Base-by-base conservation (phyloP, 768 basidiomycete genomes). In the Trichaptum fuscoviolaceum region DNA sequence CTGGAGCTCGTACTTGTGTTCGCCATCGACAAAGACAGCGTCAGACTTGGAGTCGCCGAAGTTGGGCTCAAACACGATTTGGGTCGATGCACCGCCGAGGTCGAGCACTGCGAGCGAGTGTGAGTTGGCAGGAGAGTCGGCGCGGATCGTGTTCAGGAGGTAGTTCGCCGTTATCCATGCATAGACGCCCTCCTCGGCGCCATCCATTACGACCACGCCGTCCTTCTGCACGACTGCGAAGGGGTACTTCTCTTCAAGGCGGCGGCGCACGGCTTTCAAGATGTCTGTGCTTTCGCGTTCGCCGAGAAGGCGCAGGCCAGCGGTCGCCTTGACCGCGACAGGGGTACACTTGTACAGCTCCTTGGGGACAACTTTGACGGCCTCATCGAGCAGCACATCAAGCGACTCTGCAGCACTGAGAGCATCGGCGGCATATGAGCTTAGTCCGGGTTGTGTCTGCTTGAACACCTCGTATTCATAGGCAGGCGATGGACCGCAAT, bases 91-190 rank as follows among this genome's bases (percentile, higher is more conserved):
- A 2, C 97, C 97, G 4, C 97, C 97, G 62, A 99, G 86, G 74
- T 99, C 97, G 63, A 99, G 88, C 58, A 97, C 95, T 25, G 96
- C 96, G 70, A 91, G 92, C 27, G 92, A 88, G 24, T 79, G 75
- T 20, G 80, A 82, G 30, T 79, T 76, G 64, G 73, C 68, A 1
- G 80, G 77, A 20, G 83, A 77, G 62, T 82, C 83, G 10, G 82
- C 80, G 18, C 87, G 84, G 72, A 97, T 87, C 52, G 90, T 86
- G 63, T 84, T 83, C 58, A 96, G 80, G 62, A 98, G 83, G 78
- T 97, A 98, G 77, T 99, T 99, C 67, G 92, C 94, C 20, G 96
- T 97, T 70, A 98, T 94, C 96, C 96, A 99, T 30, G 96, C 95
- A 74, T 92, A 99, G n/a, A 98, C 93, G 35, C 94, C 96, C 77